phyloP scores from a whole-genome alignment of 768 basidiomycete species.

The Auricularia sp. region DNA sequence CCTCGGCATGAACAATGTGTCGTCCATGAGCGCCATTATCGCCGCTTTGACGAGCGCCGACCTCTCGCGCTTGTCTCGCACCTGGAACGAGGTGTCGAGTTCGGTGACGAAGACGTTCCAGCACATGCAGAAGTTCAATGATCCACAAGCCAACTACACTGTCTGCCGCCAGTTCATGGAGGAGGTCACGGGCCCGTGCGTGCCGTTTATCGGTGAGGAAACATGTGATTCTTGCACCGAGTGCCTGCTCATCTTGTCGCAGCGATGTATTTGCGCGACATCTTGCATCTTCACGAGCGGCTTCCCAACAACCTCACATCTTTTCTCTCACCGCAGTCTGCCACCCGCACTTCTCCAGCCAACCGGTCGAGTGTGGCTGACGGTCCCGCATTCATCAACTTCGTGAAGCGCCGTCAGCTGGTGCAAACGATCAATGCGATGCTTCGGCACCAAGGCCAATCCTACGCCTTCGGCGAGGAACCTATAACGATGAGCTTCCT shows the following conservation, averaged over 20 bases:
- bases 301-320: slow-evolving; percentile 27
- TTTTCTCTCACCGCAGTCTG: not conserved
- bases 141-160: slow-evolving; percentile 47
- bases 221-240: not conserved
- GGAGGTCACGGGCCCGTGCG: slow-evolving; percentile 32
- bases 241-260: not conserved
- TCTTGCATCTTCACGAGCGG: slow-evolving; percentile 45
- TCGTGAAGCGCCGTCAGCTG: slow-evolving; percentile 46
- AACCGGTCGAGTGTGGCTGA: not conserved
- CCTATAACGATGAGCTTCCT: slow-evolving; percentile 34
- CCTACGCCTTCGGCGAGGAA: slow-evolving; percentile 39
- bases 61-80: not conserved
- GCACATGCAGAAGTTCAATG: slow-evolving; percentile 39
- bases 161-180: slow-evolving; percentile 43
- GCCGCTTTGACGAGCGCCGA: slow-evolving; percentile 43
- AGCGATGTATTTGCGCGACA: slow-evolving; percentile 45
- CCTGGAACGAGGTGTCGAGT: slow-evolving; percentile 2
- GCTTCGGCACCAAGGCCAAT: slow-evolving; percentile 44
- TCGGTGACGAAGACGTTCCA: not conserved
- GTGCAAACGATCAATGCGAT: slow-evolving; percentile 44
- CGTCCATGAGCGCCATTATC: slow-evolving; percentile 57
- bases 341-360: not conserved
- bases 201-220: slow-evolving; percentile 44
- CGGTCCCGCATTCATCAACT: slow-evolving; percentile 30
- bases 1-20: slow-evolving; percentile 49